Evolutionary conservation across 2,329 filamentous ascomycete species (phyloP).

Genomic region (Talaromyces sp.): DNA sequence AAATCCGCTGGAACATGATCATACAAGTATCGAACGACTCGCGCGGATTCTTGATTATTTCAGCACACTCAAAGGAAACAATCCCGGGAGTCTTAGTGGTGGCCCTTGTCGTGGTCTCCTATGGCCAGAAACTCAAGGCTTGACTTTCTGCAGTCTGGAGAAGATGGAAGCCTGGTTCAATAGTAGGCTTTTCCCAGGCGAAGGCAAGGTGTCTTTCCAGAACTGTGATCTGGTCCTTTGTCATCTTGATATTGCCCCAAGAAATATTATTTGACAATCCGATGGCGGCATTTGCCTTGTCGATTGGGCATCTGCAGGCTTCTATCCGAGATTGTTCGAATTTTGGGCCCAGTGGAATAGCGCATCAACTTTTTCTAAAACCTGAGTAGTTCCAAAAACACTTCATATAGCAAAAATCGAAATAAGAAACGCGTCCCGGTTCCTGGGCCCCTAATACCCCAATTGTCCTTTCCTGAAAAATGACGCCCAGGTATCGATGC

Average conservation of each 20-base stretch:
- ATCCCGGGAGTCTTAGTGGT: background rate
- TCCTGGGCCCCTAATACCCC: no score
- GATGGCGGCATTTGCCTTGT: slow-evolving; percentile 20
- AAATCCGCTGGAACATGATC: background rate
- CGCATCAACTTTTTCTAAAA: no score
- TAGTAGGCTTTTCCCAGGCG: background rate
- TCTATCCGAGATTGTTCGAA: slow-evolving; percentile 21
- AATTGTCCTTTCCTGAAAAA: no score
- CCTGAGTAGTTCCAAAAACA: no score
- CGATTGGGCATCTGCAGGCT: slow-evolving; percentile 22
- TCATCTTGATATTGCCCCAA: slow-evolving; percentile 15
- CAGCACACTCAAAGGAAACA: background rate
- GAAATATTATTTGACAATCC: slow-evolving; percentile 18
- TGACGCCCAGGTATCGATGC: no score
- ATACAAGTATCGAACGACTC: background rate
- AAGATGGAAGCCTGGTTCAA: background rate
- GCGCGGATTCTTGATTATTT: background rate
- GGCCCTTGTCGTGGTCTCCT: background rate
- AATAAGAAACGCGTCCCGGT: no score
- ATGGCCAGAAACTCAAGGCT: background rate
- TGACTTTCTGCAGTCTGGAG: background rate
- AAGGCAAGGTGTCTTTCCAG: slow-evolving; percentile 3
- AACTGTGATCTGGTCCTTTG: slow-evolving; percentile 6
- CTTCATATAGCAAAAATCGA: no score
- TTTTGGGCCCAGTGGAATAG: slow-evolving; percentile 14